Evolutionary conservation across 306 rosid species (phyloP).

Genomic region (Citrullus colocynthis): DNA sequence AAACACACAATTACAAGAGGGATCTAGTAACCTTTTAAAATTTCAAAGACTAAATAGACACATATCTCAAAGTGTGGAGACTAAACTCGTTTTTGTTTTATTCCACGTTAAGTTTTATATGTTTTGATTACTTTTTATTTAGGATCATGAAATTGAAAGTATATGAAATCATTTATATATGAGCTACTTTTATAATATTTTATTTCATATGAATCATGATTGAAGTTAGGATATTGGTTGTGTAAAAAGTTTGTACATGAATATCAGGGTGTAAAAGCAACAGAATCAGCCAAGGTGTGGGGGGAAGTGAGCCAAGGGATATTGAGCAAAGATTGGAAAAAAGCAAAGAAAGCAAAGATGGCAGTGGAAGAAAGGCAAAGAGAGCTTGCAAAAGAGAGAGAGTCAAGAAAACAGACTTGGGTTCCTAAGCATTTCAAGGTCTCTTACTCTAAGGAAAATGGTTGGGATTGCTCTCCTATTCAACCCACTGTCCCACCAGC

Average conservation of each 20-base stretch:
- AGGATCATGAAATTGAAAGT: no score
- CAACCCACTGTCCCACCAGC: constrained; percentile 36
- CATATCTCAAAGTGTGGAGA: no score
- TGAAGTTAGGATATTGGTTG: no score
- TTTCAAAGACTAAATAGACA: no score
- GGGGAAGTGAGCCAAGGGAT: constrained; percentile 50
- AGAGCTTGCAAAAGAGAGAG: constrained; percentile 38
- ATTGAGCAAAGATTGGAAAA: constrained; percentile 49
- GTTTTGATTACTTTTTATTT: no score
- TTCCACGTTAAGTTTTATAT: no score
- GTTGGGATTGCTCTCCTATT: constrained; percentile 66
- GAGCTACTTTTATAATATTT: no score
- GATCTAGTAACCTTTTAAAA: no score
- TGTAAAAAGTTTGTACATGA: not conserved
- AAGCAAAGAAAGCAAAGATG: constrained; percentile 64
- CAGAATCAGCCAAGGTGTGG: constrained; percentile 71
- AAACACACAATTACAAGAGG: no score
- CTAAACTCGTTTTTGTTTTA: no score
- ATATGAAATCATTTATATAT: no score
- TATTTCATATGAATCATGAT: no score
- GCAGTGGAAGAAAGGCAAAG: constrained; percentile 69
- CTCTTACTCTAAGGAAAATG: constrained; percentile 40
- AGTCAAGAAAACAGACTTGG: constrained; percentile 47
- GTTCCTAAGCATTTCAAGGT: constrained; percentile 58
- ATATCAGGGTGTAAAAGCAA: constrained; percentile 41